A percentile compares a stretch with the other conserved stretches of the same genome.
phyloP scores from a whole-genome alignment of 345 rosid species.

The Melastoma malabathricum region DNA sequence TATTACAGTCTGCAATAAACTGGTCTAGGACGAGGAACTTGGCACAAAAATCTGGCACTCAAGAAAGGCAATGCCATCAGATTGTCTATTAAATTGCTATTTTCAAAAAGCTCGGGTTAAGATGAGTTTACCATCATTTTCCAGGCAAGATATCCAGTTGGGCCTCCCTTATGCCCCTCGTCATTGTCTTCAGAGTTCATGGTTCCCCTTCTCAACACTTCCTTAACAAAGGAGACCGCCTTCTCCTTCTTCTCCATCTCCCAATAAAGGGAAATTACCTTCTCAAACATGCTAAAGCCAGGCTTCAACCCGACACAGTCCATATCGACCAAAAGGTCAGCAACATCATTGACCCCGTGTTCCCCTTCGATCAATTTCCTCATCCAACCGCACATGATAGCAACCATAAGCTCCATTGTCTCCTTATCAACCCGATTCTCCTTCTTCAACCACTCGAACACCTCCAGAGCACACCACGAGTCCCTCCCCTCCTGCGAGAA shows the following conservation, averaged over 20 bases:
- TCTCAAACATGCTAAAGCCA: constrained; percentile 84
- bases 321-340: constrained; percentile 73
- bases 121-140: constrained; percentile 61
- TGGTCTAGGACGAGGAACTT: no score
- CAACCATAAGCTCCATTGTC: constrained; percentile 91
- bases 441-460: constrained; percentile 81
- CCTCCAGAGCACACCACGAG: constrained; percentile 93
- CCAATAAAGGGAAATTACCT: constrained; percentile 81
- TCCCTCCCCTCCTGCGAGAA: constrained; percentile 94
- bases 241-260: constrained; percentile 52
- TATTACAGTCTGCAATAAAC: no score
- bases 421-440: constrained; percentile 74
- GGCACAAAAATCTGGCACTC: no score
- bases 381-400: constrained; percentile 81
- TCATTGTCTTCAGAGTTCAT: constrained; percentile 27
- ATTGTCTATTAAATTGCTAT: no score
- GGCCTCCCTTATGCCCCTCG: constrained; percentile 66
- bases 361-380: constrained; percentile 63
- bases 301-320: constrained; percentile 84
- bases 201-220: constrained; percentile 46
- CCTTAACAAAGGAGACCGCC: constrained; percentile 58
- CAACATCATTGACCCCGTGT: constrained; percentile 46
- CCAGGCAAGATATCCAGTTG: constrained; percentile 89
- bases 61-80: no score
- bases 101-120: not conserved